These are phyloP conservation scores for Cruciata laevipes DNA, from an alignment of 257 asterid species.

Conservation along the genomic window DNA sequence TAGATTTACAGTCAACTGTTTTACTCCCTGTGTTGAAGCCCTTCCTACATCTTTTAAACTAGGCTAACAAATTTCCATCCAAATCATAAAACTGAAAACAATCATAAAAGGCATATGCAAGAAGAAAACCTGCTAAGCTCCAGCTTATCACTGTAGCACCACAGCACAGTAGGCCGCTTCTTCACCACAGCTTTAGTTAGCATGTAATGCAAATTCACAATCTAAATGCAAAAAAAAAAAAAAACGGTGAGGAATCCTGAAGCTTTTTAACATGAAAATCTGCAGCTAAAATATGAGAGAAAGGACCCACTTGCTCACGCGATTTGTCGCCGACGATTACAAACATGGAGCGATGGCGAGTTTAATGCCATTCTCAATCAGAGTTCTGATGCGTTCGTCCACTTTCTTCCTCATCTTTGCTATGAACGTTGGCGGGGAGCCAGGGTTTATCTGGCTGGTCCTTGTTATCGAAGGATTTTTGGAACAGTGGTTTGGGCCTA, in stretches of 20 bases:
- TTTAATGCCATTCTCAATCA: constrained; percentile 85
- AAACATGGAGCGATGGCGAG: constrained; percentile 87
- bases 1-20: background rate
- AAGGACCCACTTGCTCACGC: constrained; percentile 48
- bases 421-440: too few species aligned
- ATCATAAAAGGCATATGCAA: background rate
- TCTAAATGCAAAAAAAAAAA: constrained; percentile 28
- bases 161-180: constrained; percentile 68
- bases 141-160: constrained; percentile 95
- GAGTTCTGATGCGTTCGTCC: constrained; percentile 75
- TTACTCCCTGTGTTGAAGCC: background rate
- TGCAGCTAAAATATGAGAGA: background rate
- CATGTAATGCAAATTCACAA: constrained; percentile 70
- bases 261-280: background rate
- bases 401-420: constrained; percentile 67
- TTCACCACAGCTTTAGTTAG: constrained; percentile 59
- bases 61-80: background rate
- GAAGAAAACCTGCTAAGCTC: constrained; percentile 76
- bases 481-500: too few species aligned
- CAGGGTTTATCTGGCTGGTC: too few species aligned
- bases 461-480: too few species aligned
- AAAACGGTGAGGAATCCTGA: background rate
- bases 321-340: constrained; percentile 89
- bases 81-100: background rate
- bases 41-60: background rate